These are phyloP conservation scores for Annulohypoxylon stygium DNA, from an alignment of 495 filamentous ascomycete species.

Conservation along the genomic window DNA sequence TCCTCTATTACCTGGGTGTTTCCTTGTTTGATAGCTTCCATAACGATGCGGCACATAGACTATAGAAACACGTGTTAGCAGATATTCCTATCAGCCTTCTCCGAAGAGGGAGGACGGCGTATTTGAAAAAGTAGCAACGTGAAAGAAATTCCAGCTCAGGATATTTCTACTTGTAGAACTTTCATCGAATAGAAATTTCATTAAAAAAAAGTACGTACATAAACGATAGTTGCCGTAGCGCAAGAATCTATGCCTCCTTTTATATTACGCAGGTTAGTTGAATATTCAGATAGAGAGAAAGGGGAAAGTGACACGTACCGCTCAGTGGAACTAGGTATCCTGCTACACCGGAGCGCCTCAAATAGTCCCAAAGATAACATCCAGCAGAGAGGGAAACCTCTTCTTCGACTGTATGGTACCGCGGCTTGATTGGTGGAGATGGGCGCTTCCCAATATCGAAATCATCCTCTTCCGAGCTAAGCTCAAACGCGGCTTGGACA, in stretches of 20 bases:
- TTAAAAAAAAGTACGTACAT: background rate
- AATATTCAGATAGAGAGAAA: conserved; percentile 1
- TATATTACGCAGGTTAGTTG: conserved; percentile 60
- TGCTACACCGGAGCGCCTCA: conserved; percentile 71
- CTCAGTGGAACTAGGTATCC: conserved; percentile 70
- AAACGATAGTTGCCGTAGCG: conserved; percentile 58
- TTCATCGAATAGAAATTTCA: background rate
- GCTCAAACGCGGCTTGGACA: conserved; percentile 56
- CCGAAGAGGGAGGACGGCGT: background rate
- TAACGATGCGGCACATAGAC: conserved; percentile 82
- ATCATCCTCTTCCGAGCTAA: conserved; percentile 56
- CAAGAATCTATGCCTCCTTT: conserved; percentile 78
- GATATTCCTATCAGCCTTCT: background rate
- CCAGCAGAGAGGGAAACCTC: conserved; percentile 80
- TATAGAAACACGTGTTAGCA: conserved; percentile 56
- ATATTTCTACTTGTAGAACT: background rate
- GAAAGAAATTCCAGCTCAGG: background rate
- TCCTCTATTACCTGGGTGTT: conserved; percentile 77
- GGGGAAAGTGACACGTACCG: conserved; percentile 15
- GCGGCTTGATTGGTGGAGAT: conserved; percentile 52
- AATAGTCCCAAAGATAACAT: conserved; percentile 89
- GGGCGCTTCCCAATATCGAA: conserved; percentile 48
- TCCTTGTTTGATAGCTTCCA: conserved; percentile 71
- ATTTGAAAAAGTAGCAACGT: background rate
- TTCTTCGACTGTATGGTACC: conserved; percentile 76